A percentile compares a stretch with the other conserved stretches of the same genome.
These are phyloP conservation scores for Myochromella boudieri DNA, from an alignment of 768 basidiomycete species.

Conservation along the genomic window DNA sequence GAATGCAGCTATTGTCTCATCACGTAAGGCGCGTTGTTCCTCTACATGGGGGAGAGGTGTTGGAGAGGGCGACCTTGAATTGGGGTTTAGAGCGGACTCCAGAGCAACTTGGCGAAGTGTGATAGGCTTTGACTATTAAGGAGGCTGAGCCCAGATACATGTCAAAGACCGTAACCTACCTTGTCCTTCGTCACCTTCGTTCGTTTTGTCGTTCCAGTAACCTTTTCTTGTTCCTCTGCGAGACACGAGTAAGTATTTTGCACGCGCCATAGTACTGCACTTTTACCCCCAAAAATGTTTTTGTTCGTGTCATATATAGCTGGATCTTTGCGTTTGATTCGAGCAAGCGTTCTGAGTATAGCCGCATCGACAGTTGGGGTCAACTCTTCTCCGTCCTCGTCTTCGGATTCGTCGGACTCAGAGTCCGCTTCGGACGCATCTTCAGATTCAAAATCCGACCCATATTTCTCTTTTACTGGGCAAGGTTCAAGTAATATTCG, in stretches of 20 bases:
- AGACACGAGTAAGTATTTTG: background rate
- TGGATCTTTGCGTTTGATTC: constrained; percentile 82
- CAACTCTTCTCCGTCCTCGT: constrained; percentile 92
- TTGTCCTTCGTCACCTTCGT: constrained; percentile 43
- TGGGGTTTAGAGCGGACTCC: constrained; percentile 52
- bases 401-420: constrained; percentile 81
- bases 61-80: constrained; percentile 62
- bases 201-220: constrained; percentile 31
- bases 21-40: constrained; percentile 72
- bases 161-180: constrained; percentile 29
- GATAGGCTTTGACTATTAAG: constrained; percentile 61
- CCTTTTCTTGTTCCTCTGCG: constrained; percentile 68
- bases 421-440: constrained; percentile 57
- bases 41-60: constrained; percentile 58
- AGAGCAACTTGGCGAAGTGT: constrained; percentile 75
- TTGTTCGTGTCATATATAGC: constrained; percentile 74
- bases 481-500: constrained; percentile 4
- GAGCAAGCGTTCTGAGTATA: constrained; percentile 85
- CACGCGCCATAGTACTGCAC: background rate
- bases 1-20: constrained; percentile 87
- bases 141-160: background rate
- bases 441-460: constrained; percentile 65
- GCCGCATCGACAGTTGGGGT: constrained; percentile 94
- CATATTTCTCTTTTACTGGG: constrained; percentile 88
- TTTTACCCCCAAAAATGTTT: constrained; percentile 75